Evolutionary conservation across 495 filamentous ascomycete genomes (phyloP).

Genomic region (Tuber magnatum): DNA sequence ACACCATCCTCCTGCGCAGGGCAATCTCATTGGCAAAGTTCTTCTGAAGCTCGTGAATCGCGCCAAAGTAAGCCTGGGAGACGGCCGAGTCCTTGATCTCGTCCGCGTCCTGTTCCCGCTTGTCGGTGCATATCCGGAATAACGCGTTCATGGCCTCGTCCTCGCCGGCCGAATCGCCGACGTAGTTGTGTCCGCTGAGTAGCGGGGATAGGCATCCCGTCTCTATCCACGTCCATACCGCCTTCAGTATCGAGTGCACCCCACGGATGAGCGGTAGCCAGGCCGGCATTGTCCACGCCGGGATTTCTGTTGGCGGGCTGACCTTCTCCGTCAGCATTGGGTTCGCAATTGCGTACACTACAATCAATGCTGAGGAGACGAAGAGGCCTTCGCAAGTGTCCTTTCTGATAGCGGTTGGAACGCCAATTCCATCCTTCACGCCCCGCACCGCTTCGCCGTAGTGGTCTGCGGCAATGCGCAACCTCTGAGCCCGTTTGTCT

Average conservation of each 20-base stretch:
- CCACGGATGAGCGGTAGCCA: constrained; percentile 37
- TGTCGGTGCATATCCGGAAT: constrained; percentile 33
- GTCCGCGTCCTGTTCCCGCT: constrained; percentile 20
- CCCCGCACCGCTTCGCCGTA: constrained; percentile 32
- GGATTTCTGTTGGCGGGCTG: not conserved
- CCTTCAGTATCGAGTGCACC: constrained; percentile 26
- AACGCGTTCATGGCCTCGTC: constrained; percentile 8
- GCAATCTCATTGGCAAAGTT: constrained; percentile 15
- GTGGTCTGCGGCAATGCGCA: constrained; percentile 31
- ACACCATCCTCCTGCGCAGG: not conserved
- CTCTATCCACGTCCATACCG: constrained; percentile 26
- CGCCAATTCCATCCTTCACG: constrained; percentile 5
- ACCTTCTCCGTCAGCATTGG: constrained; percentile 14
- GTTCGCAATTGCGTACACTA: constrained; percentile 27
- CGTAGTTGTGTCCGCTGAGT: constrained; percentile 4
- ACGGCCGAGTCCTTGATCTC: constrained; percentile 34
- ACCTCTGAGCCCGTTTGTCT: constrained; percentile 16
- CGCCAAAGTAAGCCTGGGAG: constrained; percentile 29
- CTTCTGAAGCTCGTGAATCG: constrained; percentile 27
- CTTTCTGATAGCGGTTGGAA: constrained; percentile 18
- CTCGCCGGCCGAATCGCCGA: constrained; percentile 3
- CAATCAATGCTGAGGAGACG: constrained; percentile 30
- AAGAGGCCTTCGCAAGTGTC: constrained; percentile 39
- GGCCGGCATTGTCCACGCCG: constrained; percentile 21
- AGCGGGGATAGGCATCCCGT: constrained; percentile 19